Evolutionary conservation across 1,284 basidiomycete genomes (phyloP), one percentile per base, ranked within the genome.

Genomic region (Blastosporella zonata): DNA sequence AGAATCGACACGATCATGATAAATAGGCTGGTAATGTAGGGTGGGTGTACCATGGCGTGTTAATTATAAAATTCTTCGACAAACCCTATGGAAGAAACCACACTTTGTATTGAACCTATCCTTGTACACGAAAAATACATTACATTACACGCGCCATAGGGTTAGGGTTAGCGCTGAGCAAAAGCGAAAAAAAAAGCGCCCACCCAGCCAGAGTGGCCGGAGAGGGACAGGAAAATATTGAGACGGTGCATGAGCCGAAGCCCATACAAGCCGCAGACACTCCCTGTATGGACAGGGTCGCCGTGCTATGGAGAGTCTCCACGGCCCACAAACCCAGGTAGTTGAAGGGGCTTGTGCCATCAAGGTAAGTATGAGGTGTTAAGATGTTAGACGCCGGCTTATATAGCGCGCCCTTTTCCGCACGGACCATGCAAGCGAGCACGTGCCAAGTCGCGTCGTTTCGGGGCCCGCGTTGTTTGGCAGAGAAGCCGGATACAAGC

Each of bases 201-300:
- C 66, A 62, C 70, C 67, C 68, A 72, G 73, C 74, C 73, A 73
- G 70, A 74, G 71, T 73, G 78, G 77, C 76, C 73, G 64, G 70
- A 74, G 70, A 70, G 70, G 76, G 73, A 79, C 79, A 69, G 80
- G 79, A 70, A 82, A 82, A 83, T 82, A 82, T 83, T 82, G 57
- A 69, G 79, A 82, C 77, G 73, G 72, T 81, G 77, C 79, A 81
- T 78, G 74, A 74, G 69, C 78, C 78, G 69, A 76, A 79, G 75
- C 76, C 66, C 78, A 79, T 78, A 80, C 80, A 81, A 81, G 68
- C 75, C 74, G 66, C 68, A 67, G 66, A 66, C 58, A 66, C 68
- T 67, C 73, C 67, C 72, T 77, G 73, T 58, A 62, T 67, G 79
- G 78, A 81, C 78, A 81, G 60, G 79, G 79, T 82, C 79, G 80